Evolutionary conservation across 805 yeast species (phyloP), one percentile per base, ranked within the genome.

Genomic region (Scheffersomyces stipitis): DNA sequence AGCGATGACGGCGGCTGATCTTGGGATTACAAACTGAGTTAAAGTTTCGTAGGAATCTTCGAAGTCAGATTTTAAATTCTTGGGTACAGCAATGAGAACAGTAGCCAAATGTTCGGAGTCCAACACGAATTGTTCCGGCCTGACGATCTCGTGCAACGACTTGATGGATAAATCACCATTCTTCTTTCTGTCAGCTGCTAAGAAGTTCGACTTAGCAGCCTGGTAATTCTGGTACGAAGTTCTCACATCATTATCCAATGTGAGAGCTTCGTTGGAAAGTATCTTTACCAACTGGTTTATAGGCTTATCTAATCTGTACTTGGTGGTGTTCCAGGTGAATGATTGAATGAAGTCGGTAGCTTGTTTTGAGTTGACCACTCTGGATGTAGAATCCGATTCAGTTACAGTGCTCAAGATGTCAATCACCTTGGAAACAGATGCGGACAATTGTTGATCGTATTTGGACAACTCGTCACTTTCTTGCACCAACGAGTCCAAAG

Each of bases 101-200:
- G 96, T 88, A 32, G 81, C 80, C 56, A 93, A 74, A 61, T 90
- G 86, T 45, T 91, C 98, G 4, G 96, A 85, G 50, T 80, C 78
- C 47, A 85, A 69, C 12, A 93, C 90, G 59, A 93, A 86, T 54
- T 93, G 88, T 35, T 80, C 80, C 8, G 88, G 83, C 35, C 77
- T 76, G 34, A 93, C 96, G 38, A 91, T 76, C 54, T 87, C 93
- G 58, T 91, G 97, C 43, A 93, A 71, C 3, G 96, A 86, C 60
- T 86, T 82, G 38, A 91, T 90, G 3, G 96, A 83, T 47, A 93
- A 73, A 60, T 93, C 96, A 40, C 99, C 99, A 26, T 86, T 83
- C 61, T 84, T 85, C 66, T 90, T 90, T 55, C 97, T 80, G 62
- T 91, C 96, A 7, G 95, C 91, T 9, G 96, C 89, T 33, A 81